Base-by-base conservation (phyloP, 2,329 filamentous ascomycete species). In the Pseudogymnoascus sp. region DNA sequence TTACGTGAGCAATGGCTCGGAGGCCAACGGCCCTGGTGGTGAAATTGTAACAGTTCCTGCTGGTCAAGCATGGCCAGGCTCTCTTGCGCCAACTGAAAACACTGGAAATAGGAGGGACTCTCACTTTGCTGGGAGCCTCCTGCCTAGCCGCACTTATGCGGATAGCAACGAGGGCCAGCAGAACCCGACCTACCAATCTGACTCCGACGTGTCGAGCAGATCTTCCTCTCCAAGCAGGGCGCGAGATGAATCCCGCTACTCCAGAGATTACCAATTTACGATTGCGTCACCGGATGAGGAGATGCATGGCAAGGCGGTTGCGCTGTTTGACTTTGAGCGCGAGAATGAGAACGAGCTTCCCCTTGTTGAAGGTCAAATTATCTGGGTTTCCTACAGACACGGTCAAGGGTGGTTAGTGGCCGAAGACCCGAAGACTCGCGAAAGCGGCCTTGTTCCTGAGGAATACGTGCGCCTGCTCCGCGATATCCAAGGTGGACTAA, bases 331-430 rank as follows among this genome's bases (percentile, higher is more conserved):
- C 73, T 99, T 99, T 76, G 88, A 88, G 69, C 85, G 93, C 34
- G 93, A 97, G 75, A 97, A 97, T 74, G 92, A 97, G 74, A 99
- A 97, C 73, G 95, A 99, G 75, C 79, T 99, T 64, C 91, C 92
- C 3, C 79, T 99, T 56, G 87, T 91, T 0, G 95, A 99, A 76
- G 95, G 95, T 5, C 95, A 99, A 73, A 91, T 97, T 64, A 96
- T 99, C 63, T 89, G 95, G 80, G 93, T 99, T 23, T 96, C 91
- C 14, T 99, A 97, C 75, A 85, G 95, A 46, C 93, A 97, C 73
- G 93, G 93, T 14, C 92, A 97, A 76, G 95, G 95, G 63, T 99
- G 95, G 95, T 82, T 99, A 61, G 95, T 99, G 23, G 95, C 95
- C 3, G 91, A 97, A 77, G 95, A 99, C 72, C 93, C 93, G 11